phyloP scores from a whole-genome alignment of 441 rosid genomes.

The Francoa sonchifolia region DNA sequence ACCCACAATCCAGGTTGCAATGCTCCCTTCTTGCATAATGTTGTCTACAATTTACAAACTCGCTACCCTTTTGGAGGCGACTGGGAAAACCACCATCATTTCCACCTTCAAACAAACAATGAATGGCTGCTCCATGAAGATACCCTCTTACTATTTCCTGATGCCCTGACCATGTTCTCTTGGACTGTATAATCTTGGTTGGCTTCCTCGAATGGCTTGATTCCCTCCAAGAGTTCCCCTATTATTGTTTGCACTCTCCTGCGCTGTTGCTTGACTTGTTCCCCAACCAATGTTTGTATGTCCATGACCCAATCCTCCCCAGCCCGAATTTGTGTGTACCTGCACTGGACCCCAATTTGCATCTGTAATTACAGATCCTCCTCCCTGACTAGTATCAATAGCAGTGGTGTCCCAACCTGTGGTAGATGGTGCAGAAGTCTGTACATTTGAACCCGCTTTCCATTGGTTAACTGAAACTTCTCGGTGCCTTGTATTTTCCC shows the following conservation, averaged over 20 bases:
- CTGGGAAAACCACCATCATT: conserved; percentile 41
- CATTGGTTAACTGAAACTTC: conserved; percentile 38
- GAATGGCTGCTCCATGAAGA: conserved; percentile 40
- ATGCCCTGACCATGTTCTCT: conserved; percentile 22
- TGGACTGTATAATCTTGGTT: conserved; percentile 24
- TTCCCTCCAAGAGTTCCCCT: conserved; percentile 18
- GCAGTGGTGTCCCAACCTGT: conserved; percentile 28
- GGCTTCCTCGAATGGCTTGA: conserved; percentile 31
- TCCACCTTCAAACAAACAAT: conserved; percentile 23
- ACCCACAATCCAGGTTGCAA: too few relatives aligned
- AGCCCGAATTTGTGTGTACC: conserved; percentile 21
- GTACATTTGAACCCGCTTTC: conserved; percentile 34
- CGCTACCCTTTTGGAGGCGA: conserved; percentile 61
- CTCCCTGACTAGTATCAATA: conserved; percentile 19
- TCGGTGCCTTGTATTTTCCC: conserved; percentile 27
- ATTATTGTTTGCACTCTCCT: conserved; percentile 15
- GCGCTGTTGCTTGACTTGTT: conserved; percentile 11
- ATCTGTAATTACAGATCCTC: conserved; percentile 18
- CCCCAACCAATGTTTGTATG: conserved; percentile 18
- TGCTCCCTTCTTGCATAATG: too few relatives aligned
- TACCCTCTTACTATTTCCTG: conserved; percentile 25
- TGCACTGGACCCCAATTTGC: conserved; percentile 20
- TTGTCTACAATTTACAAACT: conserved; percentile 74
- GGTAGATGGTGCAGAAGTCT: conserved; percentile 24
- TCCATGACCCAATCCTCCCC: conserved; percentile 21